Evolutionary conservation across 148 eudicot genomes (phyloP), one percentile per base, ranked within the genome.

Genomic region (Polygonum maritimum): DNA sequence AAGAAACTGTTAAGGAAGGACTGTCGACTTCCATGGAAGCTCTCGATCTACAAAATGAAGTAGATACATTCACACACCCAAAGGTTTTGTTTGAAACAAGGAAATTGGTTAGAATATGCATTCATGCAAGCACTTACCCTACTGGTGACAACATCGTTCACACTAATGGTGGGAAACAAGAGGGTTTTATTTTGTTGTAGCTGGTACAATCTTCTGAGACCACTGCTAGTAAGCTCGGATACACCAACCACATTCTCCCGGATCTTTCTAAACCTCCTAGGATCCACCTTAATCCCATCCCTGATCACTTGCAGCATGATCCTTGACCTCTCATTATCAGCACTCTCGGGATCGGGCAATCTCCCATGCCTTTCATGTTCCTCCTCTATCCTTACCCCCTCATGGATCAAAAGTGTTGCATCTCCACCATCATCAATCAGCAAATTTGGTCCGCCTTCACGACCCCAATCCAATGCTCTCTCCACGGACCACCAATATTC

Each of bases 341-440:
- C 91, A 4, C 91, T 83, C 65, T 4, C 79, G 1, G 97, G 94
- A 74, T 93, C 97, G 0, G 98, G 97, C 1, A 93, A 1, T 52
- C 51, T 80, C 38, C 97, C 95, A 0, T 58, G 12, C 82, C 86
- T 91, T 81, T 76, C 90, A 33, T 18, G 91, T 86, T 87, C 98
- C 79, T 77, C 85, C 83, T 94, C 98, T 0, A 97, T 97, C 81
- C 91, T 94, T 21, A 94, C 98, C 2, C 98, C 98, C 82, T 94
- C 97, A 48, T 94, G 98, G 84, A 94, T 91, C 78, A 94, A 81
- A 70, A 91, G 75, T 0, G 98, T 94, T 26, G 92, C 88, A 41
- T 94, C 98, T 21, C 98, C 98, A 26, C 94, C 98, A 39, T 94
- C 97, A 44, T 94, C 98, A 15, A 94, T 97, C 58, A 94, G 86